Base-by-base conservation (phyloP, 495 filamentous ascomycete species). In the Xylaria nigripes region DNA sequence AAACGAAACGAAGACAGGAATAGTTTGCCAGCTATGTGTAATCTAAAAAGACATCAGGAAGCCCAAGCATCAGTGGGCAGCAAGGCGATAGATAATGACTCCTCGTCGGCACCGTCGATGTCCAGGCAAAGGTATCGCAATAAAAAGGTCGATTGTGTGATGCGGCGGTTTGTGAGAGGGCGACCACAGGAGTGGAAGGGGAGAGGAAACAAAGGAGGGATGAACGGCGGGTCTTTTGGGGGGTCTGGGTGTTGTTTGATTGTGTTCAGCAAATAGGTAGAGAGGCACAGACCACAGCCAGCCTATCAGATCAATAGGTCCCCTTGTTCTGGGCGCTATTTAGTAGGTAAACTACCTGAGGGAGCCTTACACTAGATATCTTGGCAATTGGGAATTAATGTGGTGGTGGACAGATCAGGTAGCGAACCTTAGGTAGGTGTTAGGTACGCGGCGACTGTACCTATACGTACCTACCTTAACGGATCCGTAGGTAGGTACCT, bases 1-100 rank as follows among this genome's bases (percentile, higher is more conserved):
- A 69, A 74, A 71, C 56, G 63, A 56, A 69, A 69, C 42, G 52
- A 59, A 24, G 55, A 61, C 57, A 32, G 42, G 36, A 50, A 47
- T 47, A 23, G 32, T 25, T 38, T 42, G 46, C 24, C 38, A 38
- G 46, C 53, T 50, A 61, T 25, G 56, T 60, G 55, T 54, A 62
- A 52, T 59, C 49, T 69, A 66, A 41, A 61, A 55, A 51, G 57
- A 56, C 55, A 62, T 68, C 57, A 58, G 50, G 56, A 67, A 61
- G 30, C 58, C 61, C 60, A 59, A 66, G 46, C 57, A 60, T 55
- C 46, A 36, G 30, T 6, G 24, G 16, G 29, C 12, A 27, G 12
- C 29, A 45, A 24, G 15, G 21, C 24, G 36, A 32, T 23, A 25
- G 8, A 30, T 18, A 54, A 54, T 27, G 38, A 29, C 24, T 27